These are phyloP conservation scores for Mycena belliarum DNA, from an alignment of 768 basidiomycete genomes.

Conservation along the genomic window DNA sequence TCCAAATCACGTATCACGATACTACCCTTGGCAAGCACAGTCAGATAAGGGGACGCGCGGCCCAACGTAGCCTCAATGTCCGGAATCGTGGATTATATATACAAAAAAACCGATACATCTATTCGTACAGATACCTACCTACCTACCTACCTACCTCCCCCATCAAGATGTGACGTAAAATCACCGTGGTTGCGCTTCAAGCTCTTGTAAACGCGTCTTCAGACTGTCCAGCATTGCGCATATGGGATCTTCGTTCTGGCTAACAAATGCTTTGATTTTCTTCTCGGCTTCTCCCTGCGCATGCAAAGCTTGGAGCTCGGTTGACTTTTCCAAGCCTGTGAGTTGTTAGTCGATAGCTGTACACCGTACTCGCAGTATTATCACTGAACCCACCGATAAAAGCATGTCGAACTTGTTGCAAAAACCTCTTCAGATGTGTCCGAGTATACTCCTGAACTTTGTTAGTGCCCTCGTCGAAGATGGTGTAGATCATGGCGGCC, in stretches of 20 bases:
- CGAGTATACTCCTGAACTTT: background rate
- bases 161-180: background rate
- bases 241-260: background rate
- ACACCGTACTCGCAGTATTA: too few relatives aligned
- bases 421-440: background rate
- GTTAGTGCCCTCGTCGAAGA: background rate
- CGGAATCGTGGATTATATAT: background rate
- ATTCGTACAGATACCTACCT: background rate
- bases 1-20: too few relatives aligned
- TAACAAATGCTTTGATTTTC: background rate
- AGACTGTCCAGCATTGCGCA: background rate
- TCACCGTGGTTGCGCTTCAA: background rate
- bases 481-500: background rate
- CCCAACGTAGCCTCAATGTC: background rate
- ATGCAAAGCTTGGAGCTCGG: background rate
- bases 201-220: background rate
- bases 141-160: background rate
- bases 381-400: background rate
- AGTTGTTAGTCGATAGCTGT: background rate
- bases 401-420: background rate
- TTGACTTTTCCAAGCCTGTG: background rate
- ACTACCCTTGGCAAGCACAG: too few relatives aligned
- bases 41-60: too few relatives aligned
- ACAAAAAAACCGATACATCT: background rate
- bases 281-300: constrained; percentile 1